These are phyloP conservation scores for Daucus carota DNA, from an alignment of 129 eudicot genomes.

Conservation along the genomic window DH1_v3.0 NC_030385.2:11979501-11980000, in stretches of 20 bases:
- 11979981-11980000: not conserved
- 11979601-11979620: slow-evolving; percentile 95
- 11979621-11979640: slow-evolving; percentile 65
- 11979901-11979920: not conserved
- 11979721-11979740: slow-evolving; percentile 59
- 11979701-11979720: slow-evolving; percentile 76
- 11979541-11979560: too few species aligned
- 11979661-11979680: slow-evolving; percentile 48
- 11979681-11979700: slow-evolving; percentile 56
- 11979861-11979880: slow-evolving; percentile 54
- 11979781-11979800: slow-evolving; percentile 87
- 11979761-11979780: slow-evolving; percentile 73
- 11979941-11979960: not conserved
- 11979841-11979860: slow-evolving; percentile 54
- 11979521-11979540: too few species aligned
- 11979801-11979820: slow-evolving; percentile 71
- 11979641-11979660: slow-evolving; percentile 79
- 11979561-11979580: too few species aligned
- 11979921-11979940: not conserved
- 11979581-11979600: too few species aligned
- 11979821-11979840: slow-evolving; percentile 88
- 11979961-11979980: not conserved
- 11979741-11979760: slow-evolving; percentile 62
- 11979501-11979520: too few species aligned
- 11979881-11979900: slow-evolving; percentile 3